Percentiles rank a stretch among this genome's conserved stretches.
phyloP scores from a whole-genome alignment of 2,329 filamentous ascomycete genomes.

The Diaporthe sp. region DNA sequence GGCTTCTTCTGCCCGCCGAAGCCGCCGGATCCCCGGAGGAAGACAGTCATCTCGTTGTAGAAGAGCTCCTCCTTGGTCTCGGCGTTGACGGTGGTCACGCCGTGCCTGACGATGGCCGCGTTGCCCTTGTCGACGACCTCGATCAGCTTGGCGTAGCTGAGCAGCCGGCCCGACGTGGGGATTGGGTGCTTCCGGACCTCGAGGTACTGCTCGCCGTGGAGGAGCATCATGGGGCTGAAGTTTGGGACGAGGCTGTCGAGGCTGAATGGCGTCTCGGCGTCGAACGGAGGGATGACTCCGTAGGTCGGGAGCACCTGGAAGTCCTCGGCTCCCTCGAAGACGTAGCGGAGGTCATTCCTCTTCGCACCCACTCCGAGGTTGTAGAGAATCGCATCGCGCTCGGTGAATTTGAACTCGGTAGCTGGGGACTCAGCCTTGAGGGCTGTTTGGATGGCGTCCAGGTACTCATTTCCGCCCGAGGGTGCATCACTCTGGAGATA shows the following conservation, averaged over 20 bases:
- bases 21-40: constrained; percentile 90
- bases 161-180: constrained; percentile 83
- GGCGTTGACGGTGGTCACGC: constrained; percentile 86
- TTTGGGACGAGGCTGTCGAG: constrained; percentile 90
- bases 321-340: constrained; percentile 91
- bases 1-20: constrained; percentile 89
- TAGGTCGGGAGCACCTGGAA: constrained; percentile 97
- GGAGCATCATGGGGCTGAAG: constrained; percentile 98
- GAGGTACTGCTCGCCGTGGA: constrained; percentile 98
- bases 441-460: constrained; percentile 81
- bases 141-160: constrained; percentile 84
- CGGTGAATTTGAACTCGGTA: constrained; percentile 85
- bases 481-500: constrained; percentile 45
- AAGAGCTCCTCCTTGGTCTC: constrained; percentile 91
- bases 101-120: constrained; percentile 85
- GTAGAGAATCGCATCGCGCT: constrained; percentile 93
- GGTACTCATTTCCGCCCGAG: constrained; percentile 71
- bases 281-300: constrained; percentile 95
- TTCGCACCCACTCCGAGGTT: constrained; percentile 95
- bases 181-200: constrained; percentile 94
- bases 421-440: constrained; percentile 78
- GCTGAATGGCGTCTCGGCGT: constrained; percentile 83
- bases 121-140: constrained; percentile 97
- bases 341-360: constrained; percentile 85
- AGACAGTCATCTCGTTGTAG: constrained; percentile 96